Conservation (phyloP, 768 basidiomycete genomes). For the Daedalea quercina region DNA sequence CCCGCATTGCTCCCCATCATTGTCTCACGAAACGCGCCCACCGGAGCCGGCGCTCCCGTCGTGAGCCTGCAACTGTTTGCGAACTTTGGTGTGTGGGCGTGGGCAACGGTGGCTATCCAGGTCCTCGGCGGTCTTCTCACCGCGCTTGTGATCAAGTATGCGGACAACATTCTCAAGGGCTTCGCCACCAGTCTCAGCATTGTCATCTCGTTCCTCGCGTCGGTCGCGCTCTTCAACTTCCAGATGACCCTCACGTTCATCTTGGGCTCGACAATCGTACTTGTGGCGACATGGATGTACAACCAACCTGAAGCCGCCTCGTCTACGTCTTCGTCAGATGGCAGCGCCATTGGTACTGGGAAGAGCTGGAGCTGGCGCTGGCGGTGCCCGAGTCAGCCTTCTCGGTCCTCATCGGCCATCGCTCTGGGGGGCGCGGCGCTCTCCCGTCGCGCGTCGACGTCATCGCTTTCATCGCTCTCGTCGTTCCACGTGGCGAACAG, state of each 20-base stretch:
- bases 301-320: constrained; percentile 49
- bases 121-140: constrained; percentile 91
- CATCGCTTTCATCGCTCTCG: constrained; percentile 20
- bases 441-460: constrained; percentile 23
- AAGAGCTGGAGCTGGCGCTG: constrained; percentile 19
- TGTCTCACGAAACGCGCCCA: constrained; percentile 36
- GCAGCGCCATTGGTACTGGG: background rate
- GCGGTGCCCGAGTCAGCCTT: constrained; percentile 9
- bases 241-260: constrained; percentile 81
- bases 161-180: constrained; percentile 88
- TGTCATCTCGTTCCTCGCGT: constrained; percentile 90
- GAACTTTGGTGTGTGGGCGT: constrained; percentile 88
- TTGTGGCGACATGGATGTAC: constrained; percentile 88
- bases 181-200: constrained; percentile 95
- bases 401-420: constrained; percentile 18
- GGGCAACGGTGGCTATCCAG: constrained; percentile 84
- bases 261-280: constrained; percentile 76
- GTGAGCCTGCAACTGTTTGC: constrained; percentile 50
- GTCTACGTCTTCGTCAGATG: background rate
- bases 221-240: constrained; percentile 86
- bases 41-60: constrained; percentile 26
- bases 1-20: constrained; percentile 81
- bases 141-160: constrained; percentile 91
- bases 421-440: constrained; percentile 18
- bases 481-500: constrained; percentile 8